phyloP scores from a whole-genome alignment of 202 grass and related monocot species.

The Cymbopogon flexuosus region DNA sequence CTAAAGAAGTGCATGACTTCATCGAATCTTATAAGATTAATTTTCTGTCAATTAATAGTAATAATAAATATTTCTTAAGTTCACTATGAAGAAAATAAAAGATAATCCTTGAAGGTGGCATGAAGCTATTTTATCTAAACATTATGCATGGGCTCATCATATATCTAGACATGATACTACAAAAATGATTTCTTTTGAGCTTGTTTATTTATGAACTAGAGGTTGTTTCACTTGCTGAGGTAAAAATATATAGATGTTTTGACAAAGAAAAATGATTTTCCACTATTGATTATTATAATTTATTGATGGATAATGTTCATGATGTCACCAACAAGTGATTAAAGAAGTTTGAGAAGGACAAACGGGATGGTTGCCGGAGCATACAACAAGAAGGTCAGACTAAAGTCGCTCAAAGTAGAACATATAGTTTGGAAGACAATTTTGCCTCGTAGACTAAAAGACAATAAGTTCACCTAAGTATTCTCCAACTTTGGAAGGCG shows the following conservation, averaged over 20 bases:
- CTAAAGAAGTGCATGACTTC: background rate
- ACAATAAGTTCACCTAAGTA: background rate
- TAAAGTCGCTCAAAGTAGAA: background rate
- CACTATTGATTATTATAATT: background rate
- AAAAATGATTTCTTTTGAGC: background rate
- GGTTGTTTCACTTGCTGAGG: background rate
- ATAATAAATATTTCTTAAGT: background rate
- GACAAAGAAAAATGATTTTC: background rate
- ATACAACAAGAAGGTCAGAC: background rate
- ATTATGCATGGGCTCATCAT: background rate
- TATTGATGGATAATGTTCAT: background rate
- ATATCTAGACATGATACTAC: too few species aligned
- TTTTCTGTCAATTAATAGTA: background rate
- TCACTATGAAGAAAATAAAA: too few species aligned
- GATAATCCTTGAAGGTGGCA: too few species aligned
- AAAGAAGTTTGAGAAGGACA: background rate
- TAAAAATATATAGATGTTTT: background rate
- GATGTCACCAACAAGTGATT: background rate
- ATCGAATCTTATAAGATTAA: background rate
- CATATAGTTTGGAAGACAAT: background rate
- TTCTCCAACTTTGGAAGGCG: background rate
- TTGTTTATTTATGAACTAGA: background rate
- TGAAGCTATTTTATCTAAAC: background rate
- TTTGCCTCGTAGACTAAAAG: background rate
- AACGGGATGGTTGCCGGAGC: background rate